Conservation (phyloP, 805 yeast genomes). For the Hanseniaspora hatyaiensis region DNA sequence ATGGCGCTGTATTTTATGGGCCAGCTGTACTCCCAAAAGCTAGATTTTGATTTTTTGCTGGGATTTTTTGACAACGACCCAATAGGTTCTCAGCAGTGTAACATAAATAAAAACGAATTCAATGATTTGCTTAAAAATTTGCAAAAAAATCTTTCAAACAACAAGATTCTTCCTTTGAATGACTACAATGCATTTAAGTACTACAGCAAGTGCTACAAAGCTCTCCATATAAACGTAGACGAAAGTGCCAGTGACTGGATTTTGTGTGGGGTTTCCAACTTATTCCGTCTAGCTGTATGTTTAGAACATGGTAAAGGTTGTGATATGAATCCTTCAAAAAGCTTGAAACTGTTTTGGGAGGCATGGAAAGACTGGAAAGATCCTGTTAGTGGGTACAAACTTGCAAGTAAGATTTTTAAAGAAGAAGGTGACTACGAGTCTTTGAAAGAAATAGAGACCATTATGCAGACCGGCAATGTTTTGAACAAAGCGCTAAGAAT, state of each 20-base stretch:
- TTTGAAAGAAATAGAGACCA: not conserved
- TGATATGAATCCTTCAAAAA: conserved; percentile 35
- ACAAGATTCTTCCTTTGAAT: conserved; percentile 41
- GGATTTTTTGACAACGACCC: conserved; percentile 15
- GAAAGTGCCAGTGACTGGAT: conserved; percentile 12
- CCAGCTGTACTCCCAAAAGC: conserved; percentile 45
- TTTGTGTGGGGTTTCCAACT: conserved; percentile 12
- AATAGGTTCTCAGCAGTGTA: conserved; percentile 12
- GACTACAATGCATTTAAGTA: conserved; percentile 49
- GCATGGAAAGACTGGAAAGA: conserved; percentile 54
- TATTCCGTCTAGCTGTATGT: conserved; percentile 57
- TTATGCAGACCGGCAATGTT: not conserved
- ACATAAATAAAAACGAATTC: not conserved
- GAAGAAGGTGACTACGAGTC: conserved; percentile 15
- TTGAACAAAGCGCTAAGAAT: not conserved
- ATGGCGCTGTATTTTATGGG: conserved; percentile 52
- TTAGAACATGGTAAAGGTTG: conserved; percentile 53
- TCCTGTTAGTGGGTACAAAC: conserved; percentile 56
- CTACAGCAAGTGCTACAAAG: conserved; percentile 41
- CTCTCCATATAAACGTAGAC: conserved; percentile 25
- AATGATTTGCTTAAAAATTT: conserved; percentile 7
- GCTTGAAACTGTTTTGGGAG: conserved; percentile 42
- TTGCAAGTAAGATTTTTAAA: conserved; percentile 37
- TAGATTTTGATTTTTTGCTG: conserved; percentile 30
- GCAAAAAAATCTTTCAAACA: conserved; percentile 20